Percentiles rank a stretch among this genome's conserved stretches.
Evolutionary conservation across 495 filamentous ascomycete species (phyloP).

Genomic region (Penicillium crystallinum): DNA sequence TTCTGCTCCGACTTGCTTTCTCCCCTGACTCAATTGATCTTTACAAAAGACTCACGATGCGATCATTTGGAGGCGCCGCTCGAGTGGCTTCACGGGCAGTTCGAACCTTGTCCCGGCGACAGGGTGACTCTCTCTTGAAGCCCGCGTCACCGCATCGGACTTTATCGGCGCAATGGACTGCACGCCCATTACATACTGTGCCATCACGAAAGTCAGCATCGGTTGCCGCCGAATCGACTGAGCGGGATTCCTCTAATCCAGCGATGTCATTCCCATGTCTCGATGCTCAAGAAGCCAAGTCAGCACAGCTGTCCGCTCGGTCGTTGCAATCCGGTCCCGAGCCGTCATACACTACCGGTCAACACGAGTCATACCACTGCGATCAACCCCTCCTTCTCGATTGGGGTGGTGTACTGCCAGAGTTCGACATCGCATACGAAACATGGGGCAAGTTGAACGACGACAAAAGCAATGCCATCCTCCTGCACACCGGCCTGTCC

Average conservation of each 20-base stretch:
- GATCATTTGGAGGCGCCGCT: conserved; percentile 20
- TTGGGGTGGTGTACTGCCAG: conserved; percentile 83
- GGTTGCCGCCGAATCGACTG: conserved; percentile 15
- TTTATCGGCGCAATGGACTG: conserved; percentile 15
- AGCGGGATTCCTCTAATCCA: conserved; percentile 66
- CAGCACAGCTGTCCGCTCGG: conserved; percentile 67
- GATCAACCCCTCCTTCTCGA: conserved; percentile 75
- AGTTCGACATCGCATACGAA: conserved; percentile 90
- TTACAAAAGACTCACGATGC: conserved; percentile 11
- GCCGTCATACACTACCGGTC: conserved; percentile 86
- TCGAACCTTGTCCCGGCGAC: conserved; percentile 15
- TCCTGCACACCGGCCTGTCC: conserved; percentile 90
- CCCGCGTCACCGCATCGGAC: conserved; percentile 18
- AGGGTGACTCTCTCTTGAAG: conserved; percentile 4
- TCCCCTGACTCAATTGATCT: background rate
- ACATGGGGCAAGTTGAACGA: conserved; percentile 83
- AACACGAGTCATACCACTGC: conserved; percentile 70
- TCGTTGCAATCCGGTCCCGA: conserved; percentile 79
- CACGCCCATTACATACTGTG: conserved; percentile 21
- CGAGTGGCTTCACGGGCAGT: conserved; percentile 22
- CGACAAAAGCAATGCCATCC: conserved; percentile 81
- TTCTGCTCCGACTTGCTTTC: background rate
- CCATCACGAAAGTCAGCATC: conserved; percentile 27
- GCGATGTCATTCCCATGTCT: conserved; percentile 94
- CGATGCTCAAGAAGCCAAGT: conserved; percentile 80